phyloP scores from a whole-genome alignment of 2,329 filamentous ascomycete genomes.

The Aspergillus carbonarius region DNA sequence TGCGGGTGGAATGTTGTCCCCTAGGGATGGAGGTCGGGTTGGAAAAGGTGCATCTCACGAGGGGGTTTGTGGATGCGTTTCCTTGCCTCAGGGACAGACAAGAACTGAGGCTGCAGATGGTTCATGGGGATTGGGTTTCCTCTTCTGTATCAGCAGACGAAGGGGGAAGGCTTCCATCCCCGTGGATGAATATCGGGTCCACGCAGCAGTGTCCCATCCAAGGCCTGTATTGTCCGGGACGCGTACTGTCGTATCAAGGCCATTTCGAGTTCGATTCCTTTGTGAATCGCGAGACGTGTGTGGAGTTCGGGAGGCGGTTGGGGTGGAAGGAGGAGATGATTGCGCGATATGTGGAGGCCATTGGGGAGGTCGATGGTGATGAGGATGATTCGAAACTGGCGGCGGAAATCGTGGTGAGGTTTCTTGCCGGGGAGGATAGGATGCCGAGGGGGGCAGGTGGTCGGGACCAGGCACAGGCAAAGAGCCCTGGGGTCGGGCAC shows the following conservation, averaged over 20 bases:
- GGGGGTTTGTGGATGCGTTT: conserved; percentile 13
- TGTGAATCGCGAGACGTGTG: conserved; percentile 19
- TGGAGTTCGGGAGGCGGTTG: conserved; percentile 19
- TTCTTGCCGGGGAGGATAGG: conserved; percentile 15
- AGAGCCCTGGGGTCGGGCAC: background rate
- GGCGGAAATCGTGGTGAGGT: conserved; percentile 33
- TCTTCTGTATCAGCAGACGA: background rate
- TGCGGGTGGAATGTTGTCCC: conserved; percentile 22
- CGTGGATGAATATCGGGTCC: conserved; percentile 25
- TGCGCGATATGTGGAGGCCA: conserved; percentile 19
- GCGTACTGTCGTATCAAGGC: conserved; percentile 27
- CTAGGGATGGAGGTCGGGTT: conserved; percentile 33
- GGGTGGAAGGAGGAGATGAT: conserved; percentile 22
- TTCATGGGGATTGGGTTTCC: conserved; percentile 35
- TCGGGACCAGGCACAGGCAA: background rate
- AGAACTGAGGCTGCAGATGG: conserved; percentile 31
- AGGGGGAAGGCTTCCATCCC: conserved; percentile 8
- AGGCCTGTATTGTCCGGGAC: conserved; percentile 21
- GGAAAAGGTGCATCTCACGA: conserved; percentile 24
- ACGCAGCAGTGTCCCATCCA: conserved; percentile 22
- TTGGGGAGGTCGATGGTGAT: conserved; percentile 21
- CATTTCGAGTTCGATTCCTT: conserved; percentile 30
- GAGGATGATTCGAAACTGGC: conserved; percentile 33
- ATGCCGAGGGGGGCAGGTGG: background rate
- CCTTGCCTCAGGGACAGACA: background rate